Conservation (phyloP, 1,284 basidiomycete genomes). For the Stereum hirsutum region DNA sequence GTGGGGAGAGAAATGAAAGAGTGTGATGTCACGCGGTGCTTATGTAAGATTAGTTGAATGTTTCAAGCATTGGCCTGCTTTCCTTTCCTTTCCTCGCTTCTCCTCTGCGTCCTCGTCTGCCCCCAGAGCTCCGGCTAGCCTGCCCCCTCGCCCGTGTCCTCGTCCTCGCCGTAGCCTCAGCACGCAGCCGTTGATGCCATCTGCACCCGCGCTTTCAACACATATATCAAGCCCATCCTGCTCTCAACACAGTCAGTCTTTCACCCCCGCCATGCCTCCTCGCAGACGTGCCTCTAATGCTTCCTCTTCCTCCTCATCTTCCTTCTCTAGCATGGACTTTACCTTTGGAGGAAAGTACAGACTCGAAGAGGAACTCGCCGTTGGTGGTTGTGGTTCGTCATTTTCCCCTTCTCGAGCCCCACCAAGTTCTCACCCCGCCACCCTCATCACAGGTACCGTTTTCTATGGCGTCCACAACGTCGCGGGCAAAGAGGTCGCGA, state of each 20-base stretch:
- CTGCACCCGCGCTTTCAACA: background rate
- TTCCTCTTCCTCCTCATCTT: background rate
- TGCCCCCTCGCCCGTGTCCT: no score
- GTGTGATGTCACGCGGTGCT: no score
- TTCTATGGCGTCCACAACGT: slow-evolving; percentile 93
- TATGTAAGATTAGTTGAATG: no score
- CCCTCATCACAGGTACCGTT: slow-evolving; percentile 67
- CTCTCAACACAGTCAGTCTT: background rate
- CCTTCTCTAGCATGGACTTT: slow-evolving; percentile 42
- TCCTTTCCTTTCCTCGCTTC: no score
- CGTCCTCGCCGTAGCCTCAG: no score
- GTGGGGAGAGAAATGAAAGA: no score
- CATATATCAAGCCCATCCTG: background rate
- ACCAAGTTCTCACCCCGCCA: slow-evolving; percentile 3
- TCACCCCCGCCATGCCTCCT: background rate
- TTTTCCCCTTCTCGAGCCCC: background rate
- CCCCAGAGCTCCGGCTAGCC: no score
- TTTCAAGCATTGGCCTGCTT: no score
- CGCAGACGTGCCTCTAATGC: no score
- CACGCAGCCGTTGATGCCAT: slow-evolving; percentile 2
- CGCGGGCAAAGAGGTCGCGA: slow-evolving; percentile 93
- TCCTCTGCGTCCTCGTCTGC: no score
- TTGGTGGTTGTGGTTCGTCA: slow-evolving; percentile 81
- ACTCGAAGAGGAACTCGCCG: slow-evolving; percentile 92
- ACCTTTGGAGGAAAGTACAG: slow-evolving; percentile 88